Percentiles rank a stretch among this genome's conserved stretches.
These are phyloP conservation scores for Pythium grandisporangium DNA, from an alignment of 352 stramenopile genomes.

Conservation along the genomic window DNA sequence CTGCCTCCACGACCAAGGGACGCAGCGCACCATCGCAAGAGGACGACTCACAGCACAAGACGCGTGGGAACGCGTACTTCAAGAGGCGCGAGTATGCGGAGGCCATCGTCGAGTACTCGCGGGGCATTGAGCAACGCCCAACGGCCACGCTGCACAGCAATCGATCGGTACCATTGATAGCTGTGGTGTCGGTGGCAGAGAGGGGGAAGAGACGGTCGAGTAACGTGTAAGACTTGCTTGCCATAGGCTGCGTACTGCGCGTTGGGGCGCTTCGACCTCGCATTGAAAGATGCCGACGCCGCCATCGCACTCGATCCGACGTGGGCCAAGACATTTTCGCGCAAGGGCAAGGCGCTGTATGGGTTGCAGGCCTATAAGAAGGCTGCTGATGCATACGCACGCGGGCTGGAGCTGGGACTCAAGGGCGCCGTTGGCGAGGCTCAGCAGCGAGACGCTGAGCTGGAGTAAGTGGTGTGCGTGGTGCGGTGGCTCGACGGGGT, in stretches of 20 bases:
- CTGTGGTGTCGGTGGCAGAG: background rate
- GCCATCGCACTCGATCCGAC: slow-evolving; percentile 53
- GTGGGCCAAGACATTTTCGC: slow-evolving; percentile 46
- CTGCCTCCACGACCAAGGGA: slow-evolving; percentile 39
- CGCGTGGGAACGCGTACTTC: slow-evolving; percentile 57
- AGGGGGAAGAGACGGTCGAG: background rate
- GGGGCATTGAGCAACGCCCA: slow-evolving; percentile 35
- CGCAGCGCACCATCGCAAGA: slow-evolving; percentile 50
- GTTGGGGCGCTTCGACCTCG: slow-evolving; percentile 35
- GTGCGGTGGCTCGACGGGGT: background rate
- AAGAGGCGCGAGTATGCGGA: slow-evolving; percentile 40
- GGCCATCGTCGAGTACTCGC: slow-evolving; percentile 51
- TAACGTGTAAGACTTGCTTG: background rate
- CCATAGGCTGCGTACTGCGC: slow-evolving; percentile 50
- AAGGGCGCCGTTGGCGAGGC: slow-evolving; percentile 56
- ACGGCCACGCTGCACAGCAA: slow-evolving; percentile 75
- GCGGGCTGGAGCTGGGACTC: slow-evolving; percentile 61
- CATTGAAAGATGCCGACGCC: slow-evolving; percentile 41
- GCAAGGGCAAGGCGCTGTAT: slow-evolving; percentile 77
- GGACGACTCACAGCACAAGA: slow-evolving; percentile 64
- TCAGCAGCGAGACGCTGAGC: slow-evolving; percentile 57
- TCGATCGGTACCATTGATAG: slow-evolving; percentile 25
- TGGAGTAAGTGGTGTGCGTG: slow-evolving; percentile 29
- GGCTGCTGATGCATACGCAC: slow-evolving; percentile 64
- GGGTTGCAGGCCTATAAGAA: slow-evolving; percentile 48